Conservation (phyloP, 108 stramenopile genomes). For the Thalassiosira profunda region DNA sequence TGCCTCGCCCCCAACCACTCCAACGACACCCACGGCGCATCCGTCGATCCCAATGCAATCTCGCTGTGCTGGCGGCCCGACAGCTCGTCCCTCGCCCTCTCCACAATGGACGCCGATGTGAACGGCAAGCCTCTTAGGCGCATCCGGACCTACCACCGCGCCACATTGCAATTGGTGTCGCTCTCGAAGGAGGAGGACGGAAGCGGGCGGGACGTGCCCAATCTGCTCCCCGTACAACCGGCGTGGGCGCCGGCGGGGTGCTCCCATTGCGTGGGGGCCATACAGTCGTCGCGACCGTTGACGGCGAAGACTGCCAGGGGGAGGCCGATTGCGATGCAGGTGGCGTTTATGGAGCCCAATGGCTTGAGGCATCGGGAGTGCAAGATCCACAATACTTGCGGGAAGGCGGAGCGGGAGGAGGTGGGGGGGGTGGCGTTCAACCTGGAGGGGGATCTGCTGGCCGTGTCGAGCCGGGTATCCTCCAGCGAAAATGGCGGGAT, state of each 20-base stretch:
- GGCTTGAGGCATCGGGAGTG: conserved; percentile 89
- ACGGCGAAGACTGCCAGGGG: conserved; percentile 43
- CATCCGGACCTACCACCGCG: conserved; percentile 72
- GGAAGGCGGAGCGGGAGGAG: conserved; percentile 48
- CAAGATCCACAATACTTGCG: conserved; percentile 45
- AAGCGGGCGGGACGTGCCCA: conserved; percentile 76
- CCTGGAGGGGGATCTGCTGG: conserved; percentile 74
- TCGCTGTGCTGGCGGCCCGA: conserved; percentile 83
- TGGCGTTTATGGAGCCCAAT: conserved; percentile 92
- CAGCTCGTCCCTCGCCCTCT: conserved; percentile 72
- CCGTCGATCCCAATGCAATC: conserved; percentile 36
- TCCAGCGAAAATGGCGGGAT: conserved; percentile 1
- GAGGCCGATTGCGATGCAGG: conserved; percentile 59
- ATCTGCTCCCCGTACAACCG: conserved; percentile 51
- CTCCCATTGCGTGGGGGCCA: conserved; percentile 76
- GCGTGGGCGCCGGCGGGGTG: conserved; percentile 84
- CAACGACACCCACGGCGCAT: not conserved
- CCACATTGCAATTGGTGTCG: conserved; percentile 65
- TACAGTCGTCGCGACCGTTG: conserved; percentile 55
- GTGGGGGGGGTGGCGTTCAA: conserved; percentile 72
- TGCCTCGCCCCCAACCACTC: conserved; percentile 34
- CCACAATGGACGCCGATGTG: conserved; percentile 64
- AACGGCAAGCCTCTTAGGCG: conserved; percentile 49
- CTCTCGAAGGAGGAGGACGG: conserved; percentile 87
- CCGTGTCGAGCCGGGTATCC: conserved; percentile 56